These are phyloP conservation scores for Emiliania huxleyi DNA, from an alignment of 78 protist species.

Conservation along the genomic window DNA sequence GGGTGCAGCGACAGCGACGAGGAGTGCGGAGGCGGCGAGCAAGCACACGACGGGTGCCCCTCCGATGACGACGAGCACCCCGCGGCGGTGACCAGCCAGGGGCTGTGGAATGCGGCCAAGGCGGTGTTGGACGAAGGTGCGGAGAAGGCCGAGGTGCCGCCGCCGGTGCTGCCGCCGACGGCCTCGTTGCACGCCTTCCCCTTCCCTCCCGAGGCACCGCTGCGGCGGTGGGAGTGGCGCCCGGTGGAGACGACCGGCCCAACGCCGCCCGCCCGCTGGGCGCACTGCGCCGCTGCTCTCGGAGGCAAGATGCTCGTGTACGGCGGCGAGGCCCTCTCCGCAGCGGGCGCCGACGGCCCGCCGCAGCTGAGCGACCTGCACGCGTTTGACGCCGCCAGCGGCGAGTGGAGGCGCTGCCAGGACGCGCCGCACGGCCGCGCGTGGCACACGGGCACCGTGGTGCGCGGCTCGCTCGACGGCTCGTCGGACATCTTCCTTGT, in stretches of 20 bases:
- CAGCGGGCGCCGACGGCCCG: neutral
- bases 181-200: conserved; percentile 2
- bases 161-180: too few relatives aligned
- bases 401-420: neutral
- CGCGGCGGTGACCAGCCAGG: too few relatives aligned
- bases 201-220: neutral
- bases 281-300: neutral
- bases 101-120: too few relatives aligned
- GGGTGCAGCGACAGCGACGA: too few relatives aligned
- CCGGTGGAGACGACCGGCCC: neutral
- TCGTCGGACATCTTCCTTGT: neutral
- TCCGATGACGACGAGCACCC: too few relatives aligned
- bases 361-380: neutral
- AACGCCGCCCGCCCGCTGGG: neutral
- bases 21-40: too few relatives aligned
- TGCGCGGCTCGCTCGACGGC: neutral
- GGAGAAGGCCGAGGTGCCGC: too few relatives aligned
- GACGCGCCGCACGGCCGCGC: neutral
- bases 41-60: too few relatives aligned
- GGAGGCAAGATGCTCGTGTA: neutral
- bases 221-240: neutral
- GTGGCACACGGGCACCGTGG: neutral
- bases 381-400: neutral
- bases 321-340: neutral
- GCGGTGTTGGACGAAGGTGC: too few relatives aligned